These are phyloP conservation scores for Hymenotorrendiella dingleyae DNA, from an alignment of 2,329 filamentous ascomycete genomes.

Conservation along the genomic window DNA sequence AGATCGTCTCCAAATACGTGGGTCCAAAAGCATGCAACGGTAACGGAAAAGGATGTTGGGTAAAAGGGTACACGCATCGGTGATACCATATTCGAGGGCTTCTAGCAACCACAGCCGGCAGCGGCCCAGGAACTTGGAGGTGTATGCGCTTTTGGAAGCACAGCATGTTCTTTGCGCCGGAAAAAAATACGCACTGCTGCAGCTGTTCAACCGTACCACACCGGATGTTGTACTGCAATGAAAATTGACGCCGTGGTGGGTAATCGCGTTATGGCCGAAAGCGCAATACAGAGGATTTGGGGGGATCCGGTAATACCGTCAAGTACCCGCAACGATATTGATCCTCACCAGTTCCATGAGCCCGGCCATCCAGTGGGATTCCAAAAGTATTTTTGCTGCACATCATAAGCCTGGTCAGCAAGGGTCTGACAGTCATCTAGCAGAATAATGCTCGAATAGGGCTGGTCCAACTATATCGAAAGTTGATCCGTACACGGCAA, in stretches of 20 bases:
- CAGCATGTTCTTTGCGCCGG: not conserved
- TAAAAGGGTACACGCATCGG: not conserved
- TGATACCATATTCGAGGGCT: not conserved
- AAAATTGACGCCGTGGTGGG: not conserved
- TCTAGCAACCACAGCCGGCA: not conserved
- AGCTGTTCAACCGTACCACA: not conserved
- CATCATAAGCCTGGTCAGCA: too few relatives aligned
- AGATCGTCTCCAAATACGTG: slow-evolving; percentile 4
- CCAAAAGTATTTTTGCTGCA: not conserved
- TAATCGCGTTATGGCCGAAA: too few relatives aligned
- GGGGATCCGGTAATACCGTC: not conserved
- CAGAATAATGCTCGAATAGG: too few relatives aligned
- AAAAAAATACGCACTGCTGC: not conserved
- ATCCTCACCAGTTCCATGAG: not conserved
- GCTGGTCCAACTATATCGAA: too few relatives aligned
- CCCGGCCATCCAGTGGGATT: not conserved
- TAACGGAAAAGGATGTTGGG: not conserved
- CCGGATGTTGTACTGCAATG: too few relatives aligned
- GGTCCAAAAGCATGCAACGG: slow-evolving; percentile 1
- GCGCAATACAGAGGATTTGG: too few relatives aligned
- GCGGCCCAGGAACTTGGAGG: not conserved
- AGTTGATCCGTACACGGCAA: too few relatives aligned
- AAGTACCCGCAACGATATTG: not conserved
- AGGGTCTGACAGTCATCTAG: too few relatives aligned
- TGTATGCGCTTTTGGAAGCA: not conserved